phyloP scores from a whole-genome alignment of 257 asterid genomes.

The Fraxinus pennsylvanica region DNA sequence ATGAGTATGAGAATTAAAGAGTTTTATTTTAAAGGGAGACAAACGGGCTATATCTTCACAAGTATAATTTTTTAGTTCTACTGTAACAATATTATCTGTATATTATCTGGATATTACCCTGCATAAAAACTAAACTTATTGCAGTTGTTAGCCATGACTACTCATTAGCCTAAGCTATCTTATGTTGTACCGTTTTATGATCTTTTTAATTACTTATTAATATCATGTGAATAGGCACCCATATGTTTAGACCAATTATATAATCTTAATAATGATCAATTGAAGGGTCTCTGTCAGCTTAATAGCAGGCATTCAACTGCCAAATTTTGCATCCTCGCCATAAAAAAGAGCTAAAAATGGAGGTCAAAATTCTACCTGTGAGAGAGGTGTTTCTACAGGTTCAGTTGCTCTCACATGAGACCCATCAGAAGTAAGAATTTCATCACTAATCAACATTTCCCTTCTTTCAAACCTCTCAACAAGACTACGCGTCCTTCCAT shows the following conservation, averaged over 20 bases:
- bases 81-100: not conserved
- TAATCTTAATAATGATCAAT: not conserved
- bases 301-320: not conserved
- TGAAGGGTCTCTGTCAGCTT: not conserved
- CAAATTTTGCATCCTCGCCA: not conserved
- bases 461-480: constrained; percentile 55
- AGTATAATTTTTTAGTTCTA: too few species aligned
- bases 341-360: not conserved
- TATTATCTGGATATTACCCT: not conserved
- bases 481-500: constrained; percentile 53
- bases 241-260: not conserved
- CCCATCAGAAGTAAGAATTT: constrained; percentile 24
- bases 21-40: too few species aligned
- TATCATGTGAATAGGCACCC: not conserved
- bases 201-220: too few species aligned
- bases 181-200: too few species aligned
- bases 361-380: constrained; percentile 7
- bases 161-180: too few species aligned
- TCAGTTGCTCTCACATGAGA: constrained; percentile 23
- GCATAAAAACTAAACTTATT: not conserved
- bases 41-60: too few species aligned
- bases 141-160: not conserved
- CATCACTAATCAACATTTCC: constrained; percentile 30
- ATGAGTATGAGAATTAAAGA: too few species aligned
- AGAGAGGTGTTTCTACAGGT: constrained; percentile 14